Conservation (phyloP, 805 yeast species). For the Citeromyces matritensis region DNA sequence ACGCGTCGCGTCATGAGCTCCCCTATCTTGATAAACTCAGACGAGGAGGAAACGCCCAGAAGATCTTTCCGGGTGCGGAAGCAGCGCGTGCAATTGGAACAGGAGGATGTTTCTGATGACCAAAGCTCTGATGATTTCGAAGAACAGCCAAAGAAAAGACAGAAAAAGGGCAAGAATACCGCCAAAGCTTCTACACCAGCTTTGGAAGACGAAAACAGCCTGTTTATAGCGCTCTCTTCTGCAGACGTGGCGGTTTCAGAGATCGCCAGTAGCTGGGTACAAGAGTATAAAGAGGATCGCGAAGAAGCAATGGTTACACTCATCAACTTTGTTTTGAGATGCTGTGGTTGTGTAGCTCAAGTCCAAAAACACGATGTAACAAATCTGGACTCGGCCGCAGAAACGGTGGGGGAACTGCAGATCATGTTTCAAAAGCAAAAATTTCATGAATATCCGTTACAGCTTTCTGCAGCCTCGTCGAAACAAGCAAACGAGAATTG, state of each 20-base stretch:
- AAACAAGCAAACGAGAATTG: constrained; percentile 28
- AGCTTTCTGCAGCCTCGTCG: constrained; percentile 9
- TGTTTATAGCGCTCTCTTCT: constrained; percentile 35
- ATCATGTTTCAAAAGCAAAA: constrained; percentile 43
- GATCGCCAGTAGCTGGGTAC: constrained; percentile 42
- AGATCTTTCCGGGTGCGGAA: too few relatives aligned
- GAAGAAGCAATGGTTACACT: constrained; percentile 41
- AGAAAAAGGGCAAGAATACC: constrained; percentile 18
- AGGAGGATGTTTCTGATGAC: too few relatives aligned
- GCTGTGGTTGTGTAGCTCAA: constrained; percentile 56
- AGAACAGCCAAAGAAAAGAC: constrained; percentile 4
- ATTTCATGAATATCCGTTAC: constrained; percentile 58
- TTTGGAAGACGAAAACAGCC: constrained; percentile 26
- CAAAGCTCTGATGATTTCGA: too few relatives aligned
- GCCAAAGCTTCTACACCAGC: too few relatives aligned
- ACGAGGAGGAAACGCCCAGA: too few relatives aligned
- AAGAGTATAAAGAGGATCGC: constrained; percentile 25
- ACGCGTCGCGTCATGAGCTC: too few relatives aligned
- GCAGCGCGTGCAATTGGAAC: too few relatives aligned
- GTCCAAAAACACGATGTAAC: constrained; percentile 65
- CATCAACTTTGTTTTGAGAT: constrained; percentile 52
- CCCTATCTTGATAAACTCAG: too few relatives aligned
- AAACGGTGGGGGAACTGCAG: constrained; percentile 63
- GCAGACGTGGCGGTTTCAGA: constrained; percentile 33
- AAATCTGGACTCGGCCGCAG: constrained; percentile 35